phyloP scores from a whole-genome alignment of 495 filamentous ascomycete species.

The Terfezia claveryi region DNA sequence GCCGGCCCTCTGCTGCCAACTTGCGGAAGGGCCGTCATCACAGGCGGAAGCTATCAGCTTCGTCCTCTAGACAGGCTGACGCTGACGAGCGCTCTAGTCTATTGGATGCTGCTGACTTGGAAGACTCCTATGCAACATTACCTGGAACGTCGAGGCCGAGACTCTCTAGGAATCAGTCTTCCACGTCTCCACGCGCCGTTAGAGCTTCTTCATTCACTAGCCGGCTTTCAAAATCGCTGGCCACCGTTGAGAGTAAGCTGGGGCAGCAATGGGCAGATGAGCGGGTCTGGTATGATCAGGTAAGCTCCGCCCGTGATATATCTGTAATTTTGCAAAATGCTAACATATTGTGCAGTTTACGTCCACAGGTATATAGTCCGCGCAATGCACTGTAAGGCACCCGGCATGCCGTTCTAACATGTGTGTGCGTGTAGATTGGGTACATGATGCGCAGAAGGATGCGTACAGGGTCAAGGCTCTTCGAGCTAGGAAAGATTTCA shows the following conservation, averaged over 20 bases:
- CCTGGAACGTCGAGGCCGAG: constrained; percentile 15
- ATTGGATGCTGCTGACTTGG: constrained; percentile 5
- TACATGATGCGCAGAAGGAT: constrained; percentile 92
- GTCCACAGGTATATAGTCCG: constrained; percentile 34
- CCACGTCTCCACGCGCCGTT: constrained; percentile 4
- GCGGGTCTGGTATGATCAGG: constrained; percentile 90
- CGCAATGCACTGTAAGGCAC: no score
- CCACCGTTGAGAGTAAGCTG: constrained; percentile 12
- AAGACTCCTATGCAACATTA: constrained; percentile 13
- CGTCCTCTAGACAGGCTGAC: constrained; percentile 10
- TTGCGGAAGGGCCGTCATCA: constrained; percentile 7
- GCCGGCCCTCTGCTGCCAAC: constrained; percentile 10
- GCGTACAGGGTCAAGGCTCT: constrained; percentile 69
- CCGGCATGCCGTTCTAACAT: constrained; percentile 2
- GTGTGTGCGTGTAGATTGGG: constrained; percentile 43
- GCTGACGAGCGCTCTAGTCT: constrained; percentile 14
- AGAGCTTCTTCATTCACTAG: constrained; percentile 16
- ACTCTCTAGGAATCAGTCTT: constrained; percentile 15
- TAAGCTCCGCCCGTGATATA: neutral
- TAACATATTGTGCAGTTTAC: constrained; percentile 37
- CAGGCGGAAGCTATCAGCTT: constrained; percentile 11
- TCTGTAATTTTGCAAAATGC: neutral
- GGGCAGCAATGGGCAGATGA: constrained; percentile 37
- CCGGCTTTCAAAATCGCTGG: constrained; percentile 14
- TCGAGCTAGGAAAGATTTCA: constrained; percentile 58